phyloP scores from a whole-genome alignment of 352 stramenopile species.

The Thraustotheca clavata region DNA sequence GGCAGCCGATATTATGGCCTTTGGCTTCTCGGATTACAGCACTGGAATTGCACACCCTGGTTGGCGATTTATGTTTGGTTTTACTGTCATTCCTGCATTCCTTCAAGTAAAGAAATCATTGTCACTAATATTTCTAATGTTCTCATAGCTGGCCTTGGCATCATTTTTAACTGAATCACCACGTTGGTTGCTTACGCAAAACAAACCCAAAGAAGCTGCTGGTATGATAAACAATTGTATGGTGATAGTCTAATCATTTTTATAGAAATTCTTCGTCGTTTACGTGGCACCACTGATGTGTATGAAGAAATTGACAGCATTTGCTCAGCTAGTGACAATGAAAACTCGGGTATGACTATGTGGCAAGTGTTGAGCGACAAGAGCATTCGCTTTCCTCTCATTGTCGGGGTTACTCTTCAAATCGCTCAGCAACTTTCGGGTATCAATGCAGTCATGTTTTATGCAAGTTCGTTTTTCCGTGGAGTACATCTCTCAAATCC shows the following conservation, averaged over 20 bases:
- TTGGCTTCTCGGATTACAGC: conserved; percentile 48
- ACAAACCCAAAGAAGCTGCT: conserved; percentile 56
- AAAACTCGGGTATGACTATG: conserved; percentile 52
- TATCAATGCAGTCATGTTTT: conserved; percentile 78
- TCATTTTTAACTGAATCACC: conserved; percentile 58
- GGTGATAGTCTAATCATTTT: not conserved
- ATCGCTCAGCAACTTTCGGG: conserved; percentile 61
- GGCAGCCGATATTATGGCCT: conserved; percentile 38
- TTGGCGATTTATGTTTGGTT: conserved; percentile 61
- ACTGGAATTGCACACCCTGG: conserved; percentile 44
- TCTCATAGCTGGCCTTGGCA: conserved; percentile 32
- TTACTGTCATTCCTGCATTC: conserved; percentile 52
- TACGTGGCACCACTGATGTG: conserved; percentile 63
- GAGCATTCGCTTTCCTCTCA: conserved; percentile 53
- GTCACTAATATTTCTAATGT: not conserved
- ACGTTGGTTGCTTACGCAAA: conserved; percentile 64
- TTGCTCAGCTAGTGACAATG: conserved; percentile 68
- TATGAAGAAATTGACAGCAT: conserved; percentile 79
- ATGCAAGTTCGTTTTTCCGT: conserved; percentile 67
- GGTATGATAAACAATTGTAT: not conserved
- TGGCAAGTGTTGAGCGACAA: conserved; percentile 50
- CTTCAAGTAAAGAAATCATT: conserved; percentile 25
- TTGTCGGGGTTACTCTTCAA: conserved; percentile 52
- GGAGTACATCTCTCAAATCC: conserved; percentile 58
- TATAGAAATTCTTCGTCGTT: conserved; percentile 44